Evolutionary conservation across 495 filamentous ascomycete genomes (phyloP), one percentile per base, ranked within the genome.

Genomic region (Penicillium diatomitis): DNA sequence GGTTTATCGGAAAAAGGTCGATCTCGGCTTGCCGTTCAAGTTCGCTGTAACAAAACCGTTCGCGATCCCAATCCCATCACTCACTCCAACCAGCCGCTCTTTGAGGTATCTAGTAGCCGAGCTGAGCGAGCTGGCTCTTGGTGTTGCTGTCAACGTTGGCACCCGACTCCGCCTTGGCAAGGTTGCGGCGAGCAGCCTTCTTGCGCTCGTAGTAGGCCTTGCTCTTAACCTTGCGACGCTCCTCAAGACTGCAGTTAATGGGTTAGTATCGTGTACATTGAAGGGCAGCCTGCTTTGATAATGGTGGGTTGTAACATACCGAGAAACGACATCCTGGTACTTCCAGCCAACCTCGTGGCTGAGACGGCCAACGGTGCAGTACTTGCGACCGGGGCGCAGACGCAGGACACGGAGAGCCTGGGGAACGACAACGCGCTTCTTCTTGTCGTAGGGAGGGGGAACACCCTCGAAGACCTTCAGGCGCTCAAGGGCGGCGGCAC

Each of bases 391-490:
- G 62, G 92, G 92, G 79, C 96, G 90, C 63, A 98, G 79, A 64
- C 92, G 78, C 69, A 98, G 79, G 52, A 97, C 82, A 66, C 92
- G 83, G 57, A 98, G 82, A 58, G 92, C 92, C 83, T 97, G 92
- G 65, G 92, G 92, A 65, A 98, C 92, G 54, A 98, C 92, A 72
- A 97, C 84, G 70, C 95, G 85, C 87, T 98, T 97, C 84, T 94
- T 90, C 78, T 92, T 92, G 80, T 98, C 92, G 67, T 98, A 98
- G 61, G 92, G 91, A 70, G 92, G 90, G 63, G 92, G 92, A 61
- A 97, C 82, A 80, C 92, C 92, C 87, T 98, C 92, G 77, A 96
- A 98, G 68, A 94, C 88, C 87, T 97, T 97, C 50, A 98, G 87
- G 71, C 92, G 85, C 80, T 96, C 89, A 71, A 98, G 72, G 54